Conservation (phyloP, 2,329 filamentous ascomycete genomes). For the Rugonectria rugulosa region DNA sequence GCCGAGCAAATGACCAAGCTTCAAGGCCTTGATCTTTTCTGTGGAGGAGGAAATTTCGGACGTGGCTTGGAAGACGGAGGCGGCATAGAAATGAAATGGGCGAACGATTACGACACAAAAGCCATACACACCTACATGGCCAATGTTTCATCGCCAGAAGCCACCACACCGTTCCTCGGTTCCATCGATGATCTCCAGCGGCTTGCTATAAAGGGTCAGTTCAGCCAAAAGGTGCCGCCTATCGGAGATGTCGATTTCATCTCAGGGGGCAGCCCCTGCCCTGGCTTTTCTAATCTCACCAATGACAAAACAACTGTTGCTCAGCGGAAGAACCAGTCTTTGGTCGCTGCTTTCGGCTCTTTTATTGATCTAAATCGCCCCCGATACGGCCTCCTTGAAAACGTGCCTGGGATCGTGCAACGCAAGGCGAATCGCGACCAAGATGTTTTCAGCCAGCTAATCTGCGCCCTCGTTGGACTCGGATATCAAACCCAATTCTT, state of each 20-base stretch:
- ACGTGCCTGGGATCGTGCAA: slow-evolving; percentile 72
- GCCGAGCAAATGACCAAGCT: slow-evolving; percentile 48
- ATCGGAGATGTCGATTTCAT: slow-evolving; percentile 74
- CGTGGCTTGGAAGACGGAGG: slow-evolving; percentile 77
- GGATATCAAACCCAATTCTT: slow-evolving; percentile 79
- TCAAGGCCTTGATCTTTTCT: slow-evolving; percentile 75
- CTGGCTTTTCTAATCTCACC: slow-evolving; percentile 76
- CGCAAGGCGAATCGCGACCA: slow-evolving; percentile 54
- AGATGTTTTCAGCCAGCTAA: slow-evolving; percentile 76
- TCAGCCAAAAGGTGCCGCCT: slow-evolving; percentile 56
- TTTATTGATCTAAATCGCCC: slow-evolving; percentile 79
- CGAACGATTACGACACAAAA: slow-evolving; percentile 69
- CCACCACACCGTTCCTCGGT: slow-evolving; percentile 67
- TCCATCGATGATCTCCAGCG: slow-evolving; percentile 75
- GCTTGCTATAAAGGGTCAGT: slow-evolving; percentile 60
- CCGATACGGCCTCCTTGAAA: slow-evolving; percentile 79
- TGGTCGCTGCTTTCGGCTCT: slow-evolving; percentile 78
- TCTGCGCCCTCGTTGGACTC: slow-evolving; percentile 76
- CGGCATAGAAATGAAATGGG: slow-evolving; percentile 69
- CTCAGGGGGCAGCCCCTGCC: slow-evolving; percentile 78
- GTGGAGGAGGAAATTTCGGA: slow-evolving; percentile 80
- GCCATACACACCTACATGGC: slow-evolving; percentile 79
- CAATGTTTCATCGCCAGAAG: slow-evolving; percentile 57
- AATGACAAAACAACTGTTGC: slow-evolving; percentile 57
- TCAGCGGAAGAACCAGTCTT: slow-evolving; percentile 75